phyloP scores from a whole-genome alignment of 202 grass and related monocot genomes.

The Dendrocalamus latiflorus region DNA sequence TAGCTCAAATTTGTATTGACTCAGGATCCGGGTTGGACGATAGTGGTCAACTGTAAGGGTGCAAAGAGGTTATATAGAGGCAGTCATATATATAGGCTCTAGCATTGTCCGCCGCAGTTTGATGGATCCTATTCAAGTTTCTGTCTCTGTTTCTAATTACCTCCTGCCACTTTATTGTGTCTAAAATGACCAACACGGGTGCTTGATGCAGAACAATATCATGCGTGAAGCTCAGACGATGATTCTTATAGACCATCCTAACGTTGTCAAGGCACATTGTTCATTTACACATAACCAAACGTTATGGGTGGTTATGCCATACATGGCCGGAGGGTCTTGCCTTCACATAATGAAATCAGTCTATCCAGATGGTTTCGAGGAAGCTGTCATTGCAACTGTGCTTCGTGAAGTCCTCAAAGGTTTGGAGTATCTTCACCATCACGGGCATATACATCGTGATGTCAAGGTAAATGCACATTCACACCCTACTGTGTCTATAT shows the following conservation, averaged over 20 bases:
- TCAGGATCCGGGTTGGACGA: background rate
- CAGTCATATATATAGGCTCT: background rate
- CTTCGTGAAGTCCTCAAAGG: slow-evolving; percentile 85
- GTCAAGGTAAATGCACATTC: slow-evolving; percentile 63
- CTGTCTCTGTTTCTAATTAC: background rate
- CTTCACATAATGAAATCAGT: slow-evolving; percentile 98
- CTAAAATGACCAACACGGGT: background rate
- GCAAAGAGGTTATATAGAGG: background rate
- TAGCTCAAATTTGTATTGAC: background rate
- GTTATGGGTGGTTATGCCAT: slow-evolving; percentile 90
- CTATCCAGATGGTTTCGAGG: slow-evolving; percentile 69
- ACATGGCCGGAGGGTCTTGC: slow-evolving; percentile 92
- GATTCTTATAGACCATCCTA: slow-evolving; percentile 89
- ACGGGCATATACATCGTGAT: slow-evolving; percentile 92
- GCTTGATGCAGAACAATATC: slow-evolving; percentile 66
- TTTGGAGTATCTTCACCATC: slow-evolving; percentile 86
- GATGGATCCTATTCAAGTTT: background rate
- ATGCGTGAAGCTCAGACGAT: slow-evolving; percentile 88
- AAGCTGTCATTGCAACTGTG: slow-evolving; percentile 74
- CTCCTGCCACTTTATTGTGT: background rate
- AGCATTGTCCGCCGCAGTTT: background rate
- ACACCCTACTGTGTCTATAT: background rate
- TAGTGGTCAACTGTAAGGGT: background rate
- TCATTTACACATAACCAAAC: slow-evolving; percentile 72
- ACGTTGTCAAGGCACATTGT: slow-evolving; percentile 86